A percentile compares a stretch with the other conserved stretches of the same genome.
These are phyloP conservation scores for Eucalyptus polybractea DNA, from an alignment of 345 rosid genomes.

Conservation along the genomic window DNA sequence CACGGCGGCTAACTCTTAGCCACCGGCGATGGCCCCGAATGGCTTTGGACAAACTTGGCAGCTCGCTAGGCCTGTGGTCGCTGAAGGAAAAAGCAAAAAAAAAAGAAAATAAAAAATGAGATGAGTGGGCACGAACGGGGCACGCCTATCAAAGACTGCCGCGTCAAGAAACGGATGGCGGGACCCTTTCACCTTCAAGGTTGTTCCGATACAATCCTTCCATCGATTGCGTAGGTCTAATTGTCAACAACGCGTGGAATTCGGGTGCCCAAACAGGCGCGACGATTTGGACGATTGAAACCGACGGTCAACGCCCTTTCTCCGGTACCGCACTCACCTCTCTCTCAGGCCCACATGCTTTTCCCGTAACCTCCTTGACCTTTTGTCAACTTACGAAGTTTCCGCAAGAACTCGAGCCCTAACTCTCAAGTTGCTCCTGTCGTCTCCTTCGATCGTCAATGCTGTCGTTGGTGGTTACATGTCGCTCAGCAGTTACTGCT, in stretches of 20 bases:
- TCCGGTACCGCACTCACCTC: background rate
- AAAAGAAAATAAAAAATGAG: too few relatives aligned
- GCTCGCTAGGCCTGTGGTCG: too few relatives aligned
- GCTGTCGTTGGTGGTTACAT: background rate
- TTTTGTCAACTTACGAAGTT: too few relatives aligned
- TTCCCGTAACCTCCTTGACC: too few relatives aligned
- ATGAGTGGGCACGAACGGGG: background rate
- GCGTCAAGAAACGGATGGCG: too few relatives aligned
- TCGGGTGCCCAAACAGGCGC: background rate
- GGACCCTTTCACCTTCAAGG: too few relatives aligned
- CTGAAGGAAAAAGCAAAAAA: too few relatives aligned
- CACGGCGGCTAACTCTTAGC: too few relatives aligned
- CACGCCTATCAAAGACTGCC: background rate
- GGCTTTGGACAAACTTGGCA: too few relatives aligned
- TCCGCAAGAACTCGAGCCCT: background rate
- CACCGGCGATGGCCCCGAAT: too few relatives aligned
- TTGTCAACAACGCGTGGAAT: background rate
- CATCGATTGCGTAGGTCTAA: background rate
- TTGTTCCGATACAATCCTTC: background rate
- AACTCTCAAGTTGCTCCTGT: background rate
- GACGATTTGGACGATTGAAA: background rate
- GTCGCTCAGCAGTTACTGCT: background rate
- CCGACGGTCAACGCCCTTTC: background rate
- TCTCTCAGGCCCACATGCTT: too few relatives aligned
- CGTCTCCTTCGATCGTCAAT: background rate